Conservation (phyloP, 495 filamentous ascomycete genomes). For the Daldinia decipiens region DNA sequence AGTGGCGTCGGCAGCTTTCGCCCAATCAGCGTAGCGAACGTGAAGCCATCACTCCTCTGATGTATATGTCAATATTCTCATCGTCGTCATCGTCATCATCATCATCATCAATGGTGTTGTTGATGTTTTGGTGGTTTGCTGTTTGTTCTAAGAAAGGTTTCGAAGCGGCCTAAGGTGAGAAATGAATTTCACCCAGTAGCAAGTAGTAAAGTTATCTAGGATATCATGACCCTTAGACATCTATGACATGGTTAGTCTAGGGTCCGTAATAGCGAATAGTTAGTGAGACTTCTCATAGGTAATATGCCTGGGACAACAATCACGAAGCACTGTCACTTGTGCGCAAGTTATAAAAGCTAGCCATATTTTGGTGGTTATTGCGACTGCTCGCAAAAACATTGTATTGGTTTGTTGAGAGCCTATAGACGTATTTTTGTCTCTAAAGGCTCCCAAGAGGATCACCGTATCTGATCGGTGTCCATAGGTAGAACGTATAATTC, state of each 20-base stretch:
- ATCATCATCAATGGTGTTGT: no score
- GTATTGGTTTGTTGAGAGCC: conserved; percentile 45
- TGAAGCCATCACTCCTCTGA: conserved; percentile 37
- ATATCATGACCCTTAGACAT: neutral
- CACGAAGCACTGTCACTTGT: conserved; percentile 25
- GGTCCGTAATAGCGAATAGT: conserved; percentile 7
- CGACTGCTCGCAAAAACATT: conserved; percentile 46
- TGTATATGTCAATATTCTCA: conserved; percentile 10
- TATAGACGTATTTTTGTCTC: conserved; percentile 34
- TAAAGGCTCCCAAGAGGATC: conserved; percentile 32
- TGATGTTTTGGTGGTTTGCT: neutral
- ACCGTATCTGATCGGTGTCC: conserved; percentile 33
- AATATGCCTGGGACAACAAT: conserved; percentile 5
- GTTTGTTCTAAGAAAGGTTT: conserved; percentile 4
- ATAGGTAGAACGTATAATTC: conserved; percentile 41
- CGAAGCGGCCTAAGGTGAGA: conserved; percentile 6
- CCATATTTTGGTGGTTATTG: conserved; percentile 41
- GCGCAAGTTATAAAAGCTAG: conserved; percentile 5
- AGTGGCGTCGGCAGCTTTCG: conserved; percentile 42
- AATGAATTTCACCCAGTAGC: neutral
- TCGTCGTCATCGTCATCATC: no score
- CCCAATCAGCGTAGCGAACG: conserved; percentile 39
- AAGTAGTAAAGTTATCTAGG: neutral
- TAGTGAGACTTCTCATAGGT: conserved; percentile 34
- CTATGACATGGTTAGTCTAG: neutral